phyloP scores from a whole-genome alignment of 371 early-diverging fungal genomes.

The Coemansia sp. region DNA sequence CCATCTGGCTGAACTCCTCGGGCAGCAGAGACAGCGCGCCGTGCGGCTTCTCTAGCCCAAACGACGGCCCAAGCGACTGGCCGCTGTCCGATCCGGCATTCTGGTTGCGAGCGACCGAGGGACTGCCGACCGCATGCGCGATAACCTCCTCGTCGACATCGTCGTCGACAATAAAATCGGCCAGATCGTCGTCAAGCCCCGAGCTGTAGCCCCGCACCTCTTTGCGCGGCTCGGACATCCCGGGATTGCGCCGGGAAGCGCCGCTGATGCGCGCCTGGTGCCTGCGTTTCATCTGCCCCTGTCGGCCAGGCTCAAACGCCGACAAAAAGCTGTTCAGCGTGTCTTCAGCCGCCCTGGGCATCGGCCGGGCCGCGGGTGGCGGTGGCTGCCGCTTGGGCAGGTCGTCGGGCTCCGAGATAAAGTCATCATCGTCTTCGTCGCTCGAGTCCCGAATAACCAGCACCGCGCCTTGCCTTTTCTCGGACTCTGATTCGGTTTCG shows the following conservation, averaged over 20 bases:
- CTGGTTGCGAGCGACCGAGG: not conserved
- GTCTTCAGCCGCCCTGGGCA: not conserved
- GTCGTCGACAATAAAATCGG: constrained; percentile 43
- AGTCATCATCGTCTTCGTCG: constrained; percentile 30
- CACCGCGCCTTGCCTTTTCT: not conserved
- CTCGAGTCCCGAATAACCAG: constrained; percentile 40
- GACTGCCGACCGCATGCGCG: not conserved
- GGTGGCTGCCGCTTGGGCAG: not conserved
- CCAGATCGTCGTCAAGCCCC: constrained; percentile 36
- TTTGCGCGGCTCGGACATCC: not conserved
- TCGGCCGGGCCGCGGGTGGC: not conserved
- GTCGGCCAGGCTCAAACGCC: constrained; percentile 19
- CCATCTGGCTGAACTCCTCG: constrained; percentile 38
- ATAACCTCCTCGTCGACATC: constrained; percentile 8
- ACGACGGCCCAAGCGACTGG: not conserved
- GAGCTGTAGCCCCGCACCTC: constrained; percentile 17
- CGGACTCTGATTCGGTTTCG: constrained; percentile 35
- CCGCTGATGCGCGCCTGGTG: not conserved
- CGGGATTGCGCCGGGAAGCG: not conserved
- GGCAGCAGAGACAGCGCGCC: constrained; percentile 23
- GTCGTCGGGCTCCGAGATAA: constrained; percentile 38
- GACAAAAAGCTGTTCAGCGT: constrained; percentile 21
- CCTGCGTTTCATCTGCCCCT: constrained; percentile 17
- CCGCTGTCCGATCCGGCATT: not conserved
- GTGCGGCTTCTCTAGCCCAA: constrained; percentile 6